Evolutionary conservation across 169 alveolate genomes (phyloP).

Genomic region (Plasmodium malariae): DNA sequence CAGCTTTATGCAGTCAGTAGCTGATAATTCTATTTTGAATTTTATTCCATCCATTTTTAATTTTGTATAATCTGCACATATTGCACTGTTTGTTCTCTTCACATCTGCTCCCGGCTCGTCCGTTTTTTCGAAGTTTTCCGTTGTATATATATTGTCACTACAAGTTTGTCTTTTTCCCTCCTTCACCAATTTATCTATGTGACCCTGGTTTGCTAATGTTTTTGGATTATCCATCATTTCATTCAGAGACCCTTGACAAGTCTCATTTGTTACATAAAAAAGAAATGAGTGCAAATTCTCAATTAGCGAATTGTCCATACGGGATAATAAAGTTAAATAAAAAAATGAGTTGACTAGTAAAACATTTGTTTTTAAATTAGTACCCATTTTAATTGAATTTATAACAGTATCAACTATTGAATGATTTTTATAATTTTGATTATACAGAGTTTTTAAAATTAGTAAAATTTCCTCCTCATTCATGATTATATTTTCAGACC

Average conservation of each 20-base stretch:
- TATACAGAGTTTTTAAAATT: conserved; percentile 23
- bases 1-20: conserved; percentile 23
- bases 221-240: background rate
- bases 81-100: background rate
- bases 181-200: background rate
- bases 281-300: conserved; percentile 1
- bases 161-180: background rate
- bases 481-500: background rate
- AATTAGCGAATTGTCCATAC: conserved; percentile 7
- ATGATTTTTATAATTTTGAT: conserved; percentile 60
- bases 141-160: background rate
- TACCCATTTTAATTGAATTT: background rate
- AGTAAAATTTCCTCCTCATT: conserved; percentile 28
- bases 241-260: background rate
- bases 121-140: background rate
- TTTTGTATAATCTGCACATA: too few species aligned
- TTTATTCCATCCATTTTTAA: conserved; percentile 1
- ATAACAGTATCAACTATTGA: conserved; percentile 28
- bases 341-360: conserved; percentile 29
- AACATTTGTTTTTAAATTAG: conserved; percentile 20
- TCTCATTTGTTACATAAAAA: background rate
- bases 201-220: background rate
- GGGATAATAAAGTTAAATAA: conserved; percentile 26
- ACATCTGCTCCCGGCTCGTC: background rate
- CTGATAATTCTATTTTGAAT: conserved; percentile 13